These are phyloP conservation scores for Nothomitra cinnamomea DNA, from an alignment of 2,329 filamentous ascomycete genomes.

Conservation along the genomic window DNA sequence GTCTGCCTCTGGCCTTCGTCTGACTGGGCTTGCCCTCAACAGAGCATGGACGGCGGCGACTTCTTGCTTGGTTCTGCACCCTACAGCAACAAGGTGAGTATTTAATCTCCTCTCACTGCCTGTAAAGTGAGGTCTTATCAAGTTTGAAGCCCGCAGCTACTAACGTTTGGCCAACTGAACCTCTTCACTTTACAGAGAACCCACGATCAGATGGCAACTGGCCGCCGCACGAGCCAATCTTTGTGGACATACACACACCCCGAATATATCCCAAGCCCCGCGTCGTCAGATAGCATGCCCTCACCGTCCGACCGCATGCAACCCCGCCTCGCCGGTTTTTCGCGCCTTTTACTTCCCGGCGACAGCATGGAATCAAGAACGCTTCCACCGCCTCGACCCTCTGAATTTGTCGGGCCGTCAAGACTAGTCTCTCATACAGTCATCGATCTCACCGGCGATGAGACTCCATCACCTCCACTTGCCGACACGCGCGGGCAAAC, in stretches of 20 bases:
- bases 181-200: conserved; percentile 7
- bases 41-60: conserved; percentile 3
- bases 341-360: conserved; percentile 17
- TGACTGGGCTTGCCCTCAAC: not conserved
- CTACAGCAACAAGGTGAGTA: conserved; percentile 6
- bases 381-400: conserved; percentile 9
- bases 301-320: not conserved
- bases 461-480: conserved; percentile 20
- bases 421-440: conserved; percentile 18
- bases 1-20: not conserved
- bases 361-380: conserved; percentile 11
- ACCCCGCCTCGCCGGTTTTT: conserved; percentile 13
- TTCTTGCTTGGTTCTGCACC: not conserved
- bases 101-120: not conserved
- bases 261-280: conserved; percentile 12
- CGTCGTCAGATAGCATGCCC: conserved; percentile 10
- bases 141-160: conserved; percentile 4
- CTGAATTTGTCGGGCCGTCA: not conserved
- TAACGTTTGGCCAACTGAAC: not conserved
- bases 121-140: not conserved
- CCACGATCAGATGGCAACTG: conserved; percentile 21
- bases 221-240: conserved; percentile 14
- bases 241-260: conserved; percentile 15
- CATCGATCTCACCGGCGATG: conserved; percentile 27
- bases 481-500: conserved; percentile 8